Evolutionary conservation across 768 basidiomycete species (phyloP).

Genomic region (Imleria badia): DNA sequence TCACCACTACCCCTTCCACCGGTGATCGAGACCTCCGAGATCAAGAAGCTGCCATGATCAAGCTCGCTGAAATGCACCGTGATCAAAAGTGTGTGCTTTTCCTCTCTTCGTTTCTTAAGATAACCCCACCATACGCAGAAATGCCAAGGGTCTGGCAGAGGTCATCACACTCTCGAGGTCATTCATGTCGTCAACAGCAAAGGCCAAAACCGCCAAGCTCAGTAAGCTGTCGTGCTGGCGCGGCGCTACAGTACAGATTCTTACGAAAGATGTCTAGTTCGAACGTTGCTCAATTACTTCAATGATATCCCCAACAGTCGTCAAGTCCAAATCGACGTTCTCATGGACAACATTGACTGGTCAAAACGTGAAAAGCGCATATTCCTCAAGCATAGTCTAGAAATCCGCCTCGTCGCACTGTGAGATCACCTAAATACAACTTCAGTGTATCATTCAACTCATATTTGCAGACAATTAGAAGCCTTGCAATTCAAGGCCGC

Average conservation of each 20-base stretch:
- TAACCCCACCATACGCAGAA: slow-evolving; percentile 48
- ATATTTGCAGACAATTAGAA: slow-evolving; percentile 61
- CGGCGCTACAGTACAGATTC: neutral
- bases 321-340: slow-evolving; percentile 77
- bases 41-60: slow-evolving; percentile 83
- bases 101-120: neutral
- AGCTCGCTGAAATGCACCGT: slow-evolving; percentile 83
- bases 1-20: slow-evolving; percentile 35
- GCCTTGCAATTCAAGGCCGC: slow-evolving; percentile 75
- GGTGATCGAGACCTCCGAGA: slow-evolving; percentile 63
- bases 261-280: slow-evolving; percentile 50
- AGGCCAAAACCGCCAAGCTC: slow-evolving; percentile 96
- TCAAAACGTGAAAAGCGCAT: slow-evolving; percentile 89
- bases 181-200: slow-evolving; percentile 93
- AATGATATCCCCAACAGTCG: slow-evolving; percentile 71
- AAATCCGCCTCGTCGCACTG: slow-evolving; percentile 83
- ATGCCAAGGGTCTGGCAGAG: slow-evolving; percentile 83
- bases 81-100: slow-evolving; percentile 80
- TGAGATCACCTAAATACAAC: slow-evolving; percentile 30
- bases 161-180: slow-evolving; percentile 80
- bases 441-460: slow-evolving; percentile 1
- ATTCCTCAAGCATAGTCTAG: slow-evolving; percentile 92
- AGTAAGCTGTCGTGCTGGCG: slow-evolving; percentile 46
- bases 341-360: slow-evolving; percentile 91
- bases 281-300: slow-evolving; percentile 93